Base-by-base conservation (phyloP, 192 early-diverging fungal genomes). In the Oehlia diaphana region DNA sequence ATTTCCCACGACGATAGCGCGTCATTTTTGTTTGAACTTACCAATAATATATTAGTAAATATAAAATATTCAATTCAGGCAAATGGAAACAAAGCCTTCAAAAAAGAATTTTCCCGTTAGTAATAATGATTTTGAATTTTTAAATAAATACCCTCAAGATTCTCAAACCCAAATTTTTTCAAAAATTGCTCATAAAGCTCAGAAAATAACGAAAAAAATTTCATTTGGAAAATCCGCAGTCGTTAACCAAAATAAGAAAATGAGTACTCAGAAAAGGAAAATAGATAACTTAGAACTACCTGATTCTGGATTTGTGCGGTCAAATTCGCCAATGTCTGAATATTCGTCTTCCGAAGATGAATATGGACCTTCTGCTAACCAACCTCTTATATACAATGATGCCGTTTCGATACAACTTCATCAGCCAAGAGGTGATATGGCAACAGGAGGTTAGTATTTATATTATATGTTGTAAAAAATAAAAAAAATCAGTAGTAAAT, bases 341-440 rank as follows among this genome's bases (percentile, higher is more conserved):
- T 44, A 73, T 5, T 73, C 44, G 2, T 49, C 71, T 0, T 73
- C 72, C 10, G 72, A 73, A 2, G 72, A 73, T 13, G 72, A 73
- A 13, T 31, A 9, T 3, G 47, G 31, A 39, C 9, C 47, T 50
- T 28, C 42, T 13, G 47, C 39, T 58, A 44, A 12, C 14, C 47
- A 42, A 70, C 35, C 68, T n/a, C n/a, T 44, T 13, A 73, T 73
- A 42, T 44, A 58, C 28, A 73, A 73, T 33, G 72, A 73, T 73
- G 31, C 72, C 7, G 72, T 73, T 50, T 73, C 47, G 3, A 28
- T 65, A 44, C 31, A 53, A 44, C 72, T 50, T 73, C 42, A 73
- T 21, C 72, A 53, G 50, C 47, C 19, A 49, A 19, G 47, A 73
- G 31, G n/a, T 73, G 72, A 73, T 26, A 73, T 73, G 72, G 72